phyloP scores from a whole-genome alignment of 2,329 filamentous ascomycete genomes.

The Magnaporthales sp. region DNA sequence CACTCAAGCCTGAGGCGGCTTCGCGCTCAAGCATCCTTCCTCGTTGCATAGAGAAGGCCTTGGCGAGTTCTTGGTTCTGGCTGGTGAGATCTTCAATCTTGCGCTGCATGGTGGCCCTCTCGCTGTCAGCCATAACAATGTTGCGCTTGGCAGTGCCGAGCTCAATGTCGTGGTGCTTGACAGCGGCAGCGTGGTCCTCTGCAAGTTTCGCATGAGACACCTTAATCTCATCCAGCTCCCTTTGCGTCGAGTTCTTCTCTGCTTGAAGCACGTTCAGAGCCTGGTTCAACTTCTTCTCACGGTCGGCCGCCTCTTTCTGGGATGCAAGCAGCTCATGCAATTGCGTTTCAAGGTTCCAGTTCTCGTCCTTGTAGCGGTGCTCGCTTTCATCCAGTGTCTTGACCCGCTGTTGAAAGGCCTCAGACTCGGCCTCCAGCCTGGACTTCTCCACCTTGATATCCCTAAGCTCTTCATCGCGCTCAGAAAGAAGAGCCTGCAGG shows the following conservation, averaged over 20 bases:
- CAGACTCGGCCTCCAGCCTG: constrained; percentile 72
- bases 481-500: constrained; percentile 72
- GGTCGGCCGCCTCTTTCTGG: constrained; percentile 68
- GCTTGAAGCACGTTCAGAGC: constrained; percentile 58
- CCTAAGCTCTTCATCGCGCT: constrained; percentile 82
- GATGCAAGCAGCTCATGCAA: constrained; percentile 72
- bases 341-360: constrained; percentile 93
- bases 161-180: constrained; percentile 85
- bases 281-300: constrained; percentile 73
- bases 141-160: constrained; percentile 75
- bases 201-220: constrained; percentile 66
- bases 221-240: constrained; percentile 86
- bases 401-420: constrained; percentile 70
- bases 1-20: constrained; percentile 45
- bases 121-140: constrained; percentile 67
- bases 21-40: constrained; percentile 59
- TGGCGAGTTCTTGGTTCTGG: constrained; percentile 87
- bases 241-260: constrained; percentile 71
- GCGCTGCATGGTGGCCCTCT: constrained; percentile 68
- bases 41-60: constrained; percentile 67
- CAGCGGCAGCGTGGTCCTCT: constrained; percentile 68
- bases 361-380: constrained; percentile 94
- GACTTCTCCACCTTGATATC: constrained; percentile 66
- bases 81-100: constrained; percentile 81
- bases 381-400: constrained; percentile 86